Evolutionary conservation across 2,329 filamentous ascomycete species (phyloP).

Genomic region (Cordyceps fumosorosea): DNA sequence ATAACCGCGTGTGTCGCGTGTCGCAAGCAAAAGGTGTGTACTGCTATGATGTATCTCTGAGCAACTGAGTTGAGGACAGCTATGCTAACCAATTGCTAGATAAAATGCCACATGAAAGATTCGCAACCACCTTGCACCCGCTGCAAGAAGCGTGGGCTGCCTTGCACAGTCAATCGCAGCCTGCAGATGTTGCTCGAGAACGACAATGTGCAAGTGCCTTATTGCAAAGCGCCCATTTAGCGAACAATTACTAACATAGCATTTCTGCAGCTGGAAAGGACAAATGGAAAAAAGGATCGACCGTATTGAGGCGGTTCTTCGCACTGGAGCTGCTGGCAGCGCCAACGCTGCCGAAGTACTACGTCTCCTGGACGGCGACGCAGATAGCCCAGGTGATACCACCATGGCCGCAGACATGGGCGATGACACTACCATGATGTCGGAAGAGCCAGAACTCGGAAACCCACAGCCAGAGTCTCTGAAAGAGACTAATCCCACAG

Average conservation of each 20-base stretch:
- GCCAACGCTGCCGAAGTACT: neutral
- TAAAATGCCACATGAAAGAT: constrained; percentile 34
- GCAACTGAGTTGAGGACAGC: neutral
- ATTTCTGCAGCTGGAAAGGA: constrained; percentile 30
- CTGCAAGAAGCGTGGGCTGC: constrained; percentile 32
- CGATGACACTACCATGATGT: constrained; percentile 3
- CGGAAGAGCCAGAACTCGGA: neutral
- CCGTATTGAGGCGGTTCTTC: constrained; percentile 28
- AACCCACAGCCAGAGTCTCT: neutral
- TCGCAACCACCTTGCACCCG: constrained; percentile 30
- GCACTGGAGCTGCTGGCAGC: constrained; percentile 19
- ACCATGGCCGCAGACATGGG: neutral
- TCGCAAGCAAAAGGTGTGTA: constrained; percentile 28
- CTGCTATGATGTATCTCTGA: neutral
- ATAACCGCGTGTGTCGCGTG: constrained; percentile 33
- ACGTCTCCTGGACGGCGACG: constrained; percentile 2
- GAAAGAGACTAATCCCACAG: neutral
- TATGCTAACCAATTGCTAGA: constrained; percentile 19
- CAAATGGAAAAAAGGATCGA: constrained; percentile 29
- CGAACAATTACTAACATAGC: neutral
- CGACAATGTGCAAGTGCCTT: constrained; percentile 25
- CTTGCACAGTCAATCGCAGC: constrained; percentile 34
- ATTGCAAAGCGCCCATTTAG: neutral
- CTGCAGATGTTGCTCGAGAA: constrained; percentile 35
- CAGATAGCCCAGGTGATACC: constrained; percentile 1